phyloP scores from a whole-genome alignment of 306 rosid species.

The Sphenostylis stenocarpa region DNA sequence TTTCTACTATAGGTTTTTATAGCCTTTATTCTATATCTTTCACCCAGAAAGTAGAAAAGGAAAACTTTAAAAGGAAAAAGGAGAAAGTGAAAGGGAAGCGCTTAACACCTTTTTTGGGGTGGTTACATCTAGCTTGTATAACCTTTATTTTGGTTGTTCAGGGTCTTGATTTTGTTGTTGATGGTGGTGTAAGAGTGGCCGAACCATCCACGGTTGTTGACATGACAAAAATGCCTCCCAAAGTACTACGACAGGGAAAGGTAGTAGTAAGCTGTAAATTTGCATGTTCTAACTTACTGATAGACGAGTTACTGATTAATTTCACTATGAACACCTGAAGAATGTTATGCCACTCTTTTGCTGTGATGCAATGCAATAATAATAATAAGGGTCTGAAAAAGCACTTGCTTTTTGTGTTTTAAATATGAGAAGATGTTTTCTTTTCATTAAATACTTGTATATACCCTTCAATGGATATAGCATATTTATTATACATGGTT shows the following conservation, averaged over 20 bases:
- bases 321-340: background rate
- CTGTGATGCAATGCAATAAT: background rate
- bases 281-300: background rate
- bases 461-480: background rate
- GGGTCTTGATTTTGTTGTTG: constrained; percentile 97
- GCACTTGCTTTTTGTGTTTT: background rate
- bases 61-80: background rate
- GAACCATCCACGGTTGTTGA: constrained; percentile 95
- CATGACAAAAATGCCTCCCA: constrained; percentile 80
- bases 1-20: background rate
- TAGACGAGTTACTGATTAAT: background rate
- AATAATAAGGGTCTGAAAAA: background rate
- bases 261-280: constrained; percentile 54
- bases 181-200: constrained; percentile 88
- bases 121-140: background rate
- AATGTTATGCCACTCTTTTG: constrained; percentile 1
- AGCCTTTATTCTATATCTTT: background rate
- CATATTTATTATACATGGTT: background rate
- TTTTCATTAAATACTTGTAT: background rate
- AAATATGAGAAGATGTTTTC: background rate
- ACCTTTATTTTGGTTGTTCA: constrained; percentile 35
- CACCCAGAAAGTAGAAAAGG: background rate
- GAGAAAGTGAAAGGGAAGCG: no score
- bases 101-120: background rate
- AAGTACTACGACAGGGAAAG: constrained; percentile 85